Percentiles rank a stretch among this genome's conserved stretches.
Conservation (phyloP, 768 basidiomycete genomes). For the Crassisporium funariophilum region DNA sequence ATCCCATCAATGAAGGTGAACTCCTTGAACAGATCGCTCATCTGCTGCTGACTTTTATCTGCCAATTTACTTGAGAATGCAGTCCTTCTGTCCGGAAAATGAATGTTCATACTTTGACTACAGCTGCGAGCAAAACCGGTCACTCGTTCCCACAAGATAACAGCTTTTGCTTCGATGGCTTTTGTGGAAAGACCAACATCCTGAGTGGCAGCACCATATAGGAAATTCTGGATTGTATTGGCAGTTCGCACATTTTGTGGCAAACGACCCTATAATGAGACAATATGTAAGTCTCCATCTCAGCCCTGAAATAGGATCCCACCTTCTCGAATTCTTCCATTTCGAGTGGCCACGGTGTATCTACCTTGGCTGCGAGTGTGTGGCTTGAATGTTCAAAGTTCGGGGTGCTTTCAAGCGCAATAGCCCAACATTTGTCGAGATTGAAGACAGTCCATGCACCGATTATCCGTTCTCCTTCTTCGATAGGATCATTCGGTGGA, state of each 20-base stretch:
- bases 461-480: slow-evolving; percentile 40
- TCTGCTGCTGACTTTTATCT: slow-evolving; percentile 13
- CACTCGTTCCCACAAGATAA: slow-evolving; percentile 38
- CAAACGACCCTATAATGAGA: slow-evolving; percentile 16
- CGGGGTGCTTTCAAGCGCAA: slow-evolving; percentile 40
- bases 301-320: not conserved
- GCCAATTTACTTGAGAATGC: not conserved
- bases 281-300: not conserved
- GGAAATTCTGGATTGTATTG: slow-evolving; percentile 22
- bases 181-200: slow-evolving; percentile 22
- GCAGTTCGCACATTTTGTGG: slow-evolving; percentile 22
- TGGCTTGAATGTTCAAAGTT: slow-evolving; percentile 24
- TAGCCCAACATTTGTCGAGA: slow-evolving; percentile 43
- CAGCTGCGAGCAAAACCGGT: slow-evolving; percentile 27
- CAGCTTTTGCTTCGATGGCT: slow-evolving; percentile 26
- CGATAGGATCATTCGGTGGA: slow-evolving; percentile 27
- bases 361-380: slow-evolving; percentile 24
- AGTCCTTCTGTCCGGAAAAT: not conserved
- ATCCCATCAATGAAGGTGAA: slow-evolving; percentile 25
- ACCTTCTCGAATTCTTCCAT: slow-evolving; percentile 38
- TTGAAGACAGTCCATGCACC: slow-evolving; percentile 38
- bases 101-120: slow-evolving; percentile 27
- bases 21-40: slow-evolving; percentile 20
- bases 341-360: slow-evolving; percentile 43
- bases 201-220: slow-evolving; percentile 18